These are phyloP conservation scores for Ogataea ganodermae DNA, from an alignment of 805 yeast species.

Conservation along the genomic window DNA sequence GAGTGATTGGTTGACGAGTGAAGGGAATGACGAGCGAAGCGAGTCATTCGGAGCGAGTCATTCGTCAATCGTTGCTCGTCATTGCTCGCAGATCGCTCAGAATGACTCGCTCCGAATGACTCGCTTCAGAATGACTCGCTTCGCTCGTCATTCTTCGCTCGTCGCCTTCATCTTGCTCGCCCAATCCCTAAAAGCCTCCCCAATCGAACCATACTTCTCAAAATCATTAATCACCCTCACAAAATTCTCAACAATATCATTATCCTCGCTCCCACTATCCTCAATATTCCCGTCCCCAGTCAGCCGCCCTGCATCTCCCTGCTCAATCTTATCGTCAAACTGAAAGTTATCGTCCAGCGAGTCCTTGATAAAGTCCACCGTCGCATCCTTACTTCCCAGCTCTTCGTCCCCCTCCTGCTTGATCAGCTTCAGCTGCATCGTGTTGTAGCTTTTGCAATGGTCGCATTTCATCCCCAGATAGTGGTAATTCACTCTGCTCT, in stretches of 20 bases:
- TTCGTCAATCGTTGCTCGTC: no score
- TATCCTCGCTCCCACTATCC: constrained; percentile 26
- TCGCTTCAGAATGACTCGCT: neutral
- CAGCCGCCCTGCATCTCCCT: constrained; percentile 2
- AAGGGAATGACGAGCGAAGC: no score
- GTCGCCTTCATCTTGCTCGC: constrained; percentile 17
- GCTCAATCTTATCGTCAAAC: constrained; percentile 29
- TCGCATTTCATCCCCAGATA: constrained; percentile 85
- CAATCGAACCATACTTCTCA: constrained; percentile 35
- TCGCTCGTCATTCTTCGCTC: constrained; percentile 3
- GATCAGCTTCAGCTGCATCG: constrained; percentile 67
- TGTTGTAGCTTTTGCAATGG: constrained; percentile 85
- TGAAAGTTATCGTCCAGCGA: constrained; percentile 37
- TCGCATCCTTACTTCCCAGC: constrained; percentile 21
- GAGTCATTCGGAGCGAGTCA: neutral
- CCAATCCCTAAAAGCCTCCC: constrained; percentile 42
- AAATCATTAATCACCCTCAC: constrained; percentile 37
- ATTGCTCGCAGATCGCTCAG: no score
- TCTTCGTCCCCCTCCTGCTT: constrained; percentile 43
- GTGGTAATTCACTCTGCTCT: constrained; percentile 74
- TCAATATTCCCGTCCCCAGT: constrained; percentile 21
- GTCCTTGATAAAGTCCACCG: constrained; percentile 21
- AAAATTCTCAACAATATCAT: constrained; percentile 35
- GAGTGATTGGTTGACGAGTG: no score
- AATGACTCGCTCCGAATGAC: neutral